Conservation (phyloP, 306 rosid species). For the Prunus mongolica region DNA sequence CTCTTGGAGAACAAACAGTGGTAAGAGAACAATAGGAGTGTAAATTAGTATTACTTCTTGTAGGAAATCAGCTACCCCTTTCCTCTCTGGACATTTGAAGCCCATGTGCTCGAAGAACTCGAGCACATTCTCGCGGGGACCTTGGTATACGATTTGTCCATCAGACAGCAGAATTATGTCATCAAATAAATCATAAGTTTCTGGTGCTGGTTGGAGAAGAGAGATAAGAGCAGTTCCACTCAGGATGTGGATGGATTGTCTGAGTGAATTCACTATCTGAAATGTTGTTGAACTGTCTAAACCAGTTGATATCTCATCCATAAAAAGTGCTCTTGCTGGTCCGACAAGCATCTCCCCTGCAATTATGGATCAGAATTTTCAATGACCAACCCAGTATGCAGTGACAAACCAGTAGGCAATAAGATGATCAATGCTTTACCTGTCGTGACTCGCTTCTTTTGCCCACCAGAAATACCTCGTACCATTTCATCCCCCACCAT, state of each 20-base stretch:
- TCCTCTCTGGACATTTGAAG: conserved; percentile 51
- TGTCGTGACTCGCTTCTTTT: conserved; percentile 51
- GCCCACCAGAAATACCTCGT: conserved; percentile 55
- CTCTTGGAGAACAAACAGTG: background rate
- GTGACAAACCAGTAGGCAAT: background rate
- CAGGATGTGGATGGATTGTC: conserved; percentile 43
- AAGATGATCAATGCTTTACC: conserved; percentile 9
- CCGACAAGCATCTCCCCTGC: conserved; percentile 57
- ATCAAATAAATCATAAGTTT: conserved; percentile 52
- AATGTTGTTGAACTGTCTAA: conserved; percentile 56
- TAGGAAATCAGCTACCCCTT: conserved; percentile 57
- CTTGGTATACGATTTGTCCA: conserved; percentile 52
- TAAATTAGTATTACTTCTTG: conserved; percentile 36
- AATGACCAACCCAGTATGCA: background rate
- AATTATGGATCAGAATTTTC: background rate
- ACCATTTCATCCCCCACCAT: conserved; percentile 49
- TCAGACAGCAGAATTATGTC: conserved; percentile 51
- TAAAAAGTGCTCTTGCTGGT: conserved; percentile 44
- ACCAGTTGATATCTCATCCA: conserved; percentile 63
- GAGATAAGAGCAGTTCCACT: conserved; percentile 48
- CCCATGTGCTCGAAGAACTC: conserved; percentile 43
- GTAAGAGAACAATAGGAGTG: background rate
- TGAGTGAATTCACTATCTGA: conserved; percentile 45
- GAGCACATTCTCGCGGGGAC: conserved; percentile 48
- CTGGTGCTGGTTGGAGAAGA: conserved; percentile 59